These are phyloP conservation scores for Paramecium primaurelia DNA, from an alignment of 73 alveolate genomes.

Conservation along the genomic window DNA sequence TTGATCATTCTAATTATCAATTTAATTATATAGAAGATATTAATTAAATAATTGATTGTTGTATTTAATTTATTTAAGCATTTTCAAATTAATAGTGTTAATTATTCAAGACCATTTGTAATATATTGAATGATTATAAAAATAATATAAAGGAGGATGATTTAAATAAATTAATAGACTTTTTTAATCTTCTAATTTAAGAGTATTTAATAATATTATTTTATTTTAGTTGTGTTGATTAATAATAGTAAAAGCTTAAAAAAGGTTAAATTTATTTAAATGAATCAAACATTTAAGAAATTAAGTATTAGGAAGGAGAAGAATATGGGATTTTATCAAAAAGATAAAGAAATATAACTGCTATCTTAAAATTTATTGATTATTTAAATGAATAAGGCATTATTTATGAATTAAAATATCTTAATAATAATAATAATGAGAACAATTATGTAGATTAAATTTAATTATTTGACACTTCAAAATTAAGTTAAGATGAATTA, in stretches of 20 bases:
- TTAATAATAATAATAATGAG: background rate
- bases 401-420: background rate
- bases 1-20: background rate
- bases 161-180: background rate
- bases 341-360: background rate
- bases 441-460: background rate
- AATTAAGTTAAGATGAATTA: background rate
- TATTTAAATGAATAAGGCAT: background rate
- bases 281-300: background rate
- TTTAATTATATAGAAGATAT: background rate
- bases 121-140: background rate
- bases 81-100: background rate
- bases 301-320: background rate
- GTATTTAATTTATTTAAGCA: background rate
- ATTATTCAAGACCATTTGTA: background rate
- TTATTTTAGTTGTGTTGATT: background rate
- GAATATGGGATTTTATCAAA: background rate
- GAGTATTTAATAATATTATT: background rate
- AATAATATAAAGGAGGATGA: background rate
- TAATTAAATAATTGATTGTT: background rate
- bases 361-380: background rate
- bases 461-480: background rate
- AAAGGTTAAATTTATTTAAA: background rate
- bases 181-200: background rate
- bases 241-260: background rate